A percentile compares a stretch with the other conserved stretches of the same genome.
Evolutionary conservation across 768 basidiomycete species (phyloP).

Genomic region (Lactarius quietus): DNA sequence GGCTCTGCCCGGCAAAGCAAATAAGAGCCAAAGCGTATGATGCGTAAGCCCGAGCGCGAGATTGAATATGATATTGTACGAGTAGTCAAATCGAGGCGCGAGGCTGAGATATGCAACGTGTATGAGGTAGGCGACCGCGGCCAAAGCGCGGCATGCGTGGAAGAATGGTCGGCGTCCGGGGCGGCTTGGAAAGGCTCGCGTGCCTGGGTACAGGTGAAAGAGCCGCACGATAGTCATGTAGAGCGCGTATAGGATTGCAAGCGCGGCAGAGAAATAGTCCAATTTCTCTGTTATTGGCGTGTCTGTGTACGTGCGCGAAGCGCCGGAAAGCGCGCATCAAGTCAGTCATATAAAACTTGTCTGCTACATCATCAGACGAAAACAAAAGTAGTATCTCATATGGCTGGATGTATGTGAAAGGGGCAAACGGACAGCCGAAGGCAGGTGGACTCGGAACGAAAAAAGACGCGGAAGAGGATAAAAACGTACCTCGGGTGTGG

Average conservation of each 20-base stretch:
- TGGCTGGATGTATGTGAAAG: neutral
- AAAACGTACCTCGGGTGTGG: slow-evolving; percentile 76
- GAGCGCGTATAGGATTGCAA: slow-evolving; percentile 77
- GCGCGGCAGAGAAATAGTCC: slow-evolving; percentile 93
- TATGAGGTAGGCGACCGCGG: slow-evolving; percentile 51
- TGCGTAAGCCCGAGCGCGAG: slow-evolving; percentile 70
- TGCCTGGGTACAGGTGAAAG: slow-evolving; percentile 63
- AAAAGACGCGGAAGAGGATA: neutral
- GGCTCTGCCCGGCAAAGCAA: slow-evolving; percentile 51
- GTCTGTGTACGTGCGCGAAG: slow-evolving; percentile 48
- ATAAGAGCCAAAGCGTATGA: slow-evolving; percentile 78
- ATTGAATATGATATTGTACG: slow-evolving; percentile 90
- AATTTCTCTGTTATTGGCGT: slow-evolving; percentile 77
- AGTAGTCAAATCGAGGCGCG: slow-evolving; percentile 82
- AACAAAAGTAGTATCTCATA: neutral
- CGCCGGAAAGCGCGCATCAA: slow-evolving; percentile 13
- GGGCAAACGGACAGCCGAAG: neutral
- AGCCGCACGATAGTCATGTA: slow-evolving; percentile 75
- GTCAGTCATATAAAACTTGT: slow-evolving; percentile 11
- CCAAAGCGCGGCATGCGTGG: slow-evolving; percentile 47
- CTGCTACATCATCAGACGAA: slow-evolving; percentile 19
- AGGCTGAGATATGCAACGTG: slow-evolving; percentile 79
- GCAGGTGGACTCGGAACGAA: neutral
- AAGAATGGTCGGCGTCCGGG: slow-evolving; percentile 21
- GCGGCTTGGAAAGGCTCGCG: slow-evolving; percentile 20